Evolutionary conservation across 2,329 filamentous ascomycete species (phyloP), one percentile per base, ranked within the genome.

Genomic region (Dothideomycetidae sp.): DNA sequence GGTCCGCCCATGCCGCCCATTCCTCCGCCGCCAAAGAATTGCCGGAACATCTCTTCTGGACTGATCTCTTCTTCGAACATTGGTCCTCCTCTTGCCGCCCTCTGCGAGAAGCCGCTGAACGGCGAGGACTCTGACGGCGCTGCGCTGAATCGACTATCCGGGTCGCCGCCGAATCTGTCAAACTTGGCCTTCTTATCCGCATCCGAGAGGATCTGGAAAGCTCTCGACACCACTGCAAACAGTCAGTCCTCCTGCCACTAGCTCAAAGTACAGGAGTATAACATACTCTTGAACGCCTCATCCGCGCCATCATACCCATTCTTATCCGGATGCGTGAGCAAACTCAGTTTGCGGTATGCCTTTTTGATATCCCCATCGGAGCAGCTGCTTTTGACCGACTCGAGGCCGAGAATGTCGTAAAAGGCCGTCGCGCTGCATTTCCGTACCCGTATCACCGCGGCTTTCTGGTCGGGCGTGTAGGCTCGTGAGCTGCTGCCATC

Each of bases 281-380:
- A 62, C 68, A 59, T 53, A 75, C 72, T 81, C 67, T 98, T 98
- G 66, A 98, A 98, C 19, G 90, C 90, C 64, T 98, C 90, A 57
- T 94, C 90, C 39, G 90, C 88, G 42, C 92, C 76, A 26, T 88
- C 78, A 57, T 94, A 86, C 35, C 86, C 86, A 68, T 98, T 98
- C 68, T 98, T 98, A 67, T 98, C 90, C 45, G 90, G 90, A 67
- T 98, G 90, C 42, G 90, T 98, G 53, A 96, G 69, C 52, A 98
- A 66, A 55, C 81, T 90, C 56, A 92, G 71, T 63, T 93, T 96
- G 53, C 88, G 75, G 63, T 98, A 98, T 5, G 90, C 88, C 66
- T 96, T 96, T 61, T 96, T 98, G 56, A 98, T 85, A 53, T 96
- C 88, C 44, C 68, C 60, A 49, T 96, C 88, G 33, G 75, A 75